Evolutionary conservation across 2,329 filamentous ascomycete genomes (phyloP).

Genomic region (Verticillium klebahnii): DNA sequence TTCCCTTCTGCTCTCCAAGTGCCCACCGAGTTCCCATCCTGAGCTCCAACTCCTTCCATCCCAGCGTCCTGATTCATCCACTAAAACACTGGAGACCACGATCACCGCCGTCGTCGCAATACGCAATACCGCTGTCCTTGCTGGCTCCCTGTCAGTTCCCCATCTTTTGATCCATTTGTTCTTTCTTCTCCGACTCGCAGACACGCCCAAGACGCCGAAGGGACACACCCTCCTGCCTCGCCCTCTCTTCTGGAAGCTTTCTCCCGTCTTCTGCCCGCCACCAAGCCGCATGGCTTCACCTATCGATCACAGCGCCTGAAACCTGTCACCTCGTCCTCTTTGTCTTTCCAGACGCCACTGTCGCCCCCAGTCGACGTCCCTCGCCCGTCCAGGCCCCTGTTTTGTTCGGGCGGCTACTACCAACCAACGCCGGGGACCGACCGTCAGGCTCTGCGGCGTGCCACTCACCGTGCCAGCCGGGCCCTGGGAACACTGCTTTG

Average conservation of each 20-base stretch:
- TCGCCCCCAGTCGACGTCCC: neutral
- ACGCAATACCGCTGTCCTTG: neutral
- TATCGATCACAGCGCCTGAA: slow-evolving; percentile 6
- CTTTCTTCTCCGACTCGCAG: neutral
- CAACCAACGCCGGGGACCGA: neutral
- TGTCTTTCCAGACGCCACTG: neutral
- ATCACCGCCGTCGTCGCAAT: neutral
- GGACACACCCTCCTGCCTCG: neutral
- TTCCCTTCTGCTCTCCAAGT: neutral
- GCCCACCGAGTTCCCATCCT: neutral
- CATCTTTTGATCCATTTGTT: neutral
- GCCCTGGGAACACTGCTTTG: neutral
- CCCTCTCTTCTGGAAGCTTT: slow-evolving; percentile 6
- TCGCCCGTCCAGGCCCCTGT: neutral
- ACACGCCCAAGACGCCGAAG: neutral
- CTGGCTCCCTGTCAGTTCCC: neutral
- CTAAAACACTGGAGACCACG: neutral
- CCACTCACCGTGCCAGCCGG: neutral
- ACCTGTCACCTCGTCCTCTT: slow-evolving; percentile 7
- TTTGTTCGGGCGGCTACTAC: neutral
- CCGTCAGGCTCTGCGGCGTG: neutral
- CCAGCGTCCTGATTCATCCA: neutral
- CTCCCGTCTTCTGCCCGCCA: neutral
- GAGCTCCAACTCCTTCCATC: neutral
- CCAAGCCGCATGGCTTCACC: neutral